These are phyloP conservation scores for Phoma herbarum DNA, from an alignment of 2,329 filamentous ascomycete genomes.

Conservation along the genomic window DNA sequence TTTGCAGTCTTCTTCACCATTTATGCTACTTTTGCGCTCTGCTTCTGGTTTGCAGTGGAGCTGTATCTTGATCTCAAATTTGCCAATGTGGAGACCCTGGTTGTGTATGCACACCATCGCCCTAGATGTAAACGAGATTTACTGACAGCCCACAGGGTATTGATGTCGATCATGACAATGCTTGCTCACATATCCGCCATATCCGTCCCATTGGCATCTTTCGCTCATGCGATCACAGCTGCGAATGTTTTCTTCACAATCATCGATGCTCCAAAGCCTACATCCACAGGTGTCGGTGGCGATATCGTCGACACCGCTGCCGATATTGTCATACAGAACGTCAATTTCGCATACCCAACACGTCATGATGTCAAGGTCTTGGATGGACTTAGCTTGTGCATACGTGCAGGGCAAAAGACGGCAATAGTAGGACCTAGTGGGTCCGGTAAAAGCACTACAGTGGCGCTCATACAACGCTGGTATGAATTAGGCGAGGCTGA, in stretches of 20 bases:
- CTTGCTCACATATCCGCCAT: conserved; percentile 28
- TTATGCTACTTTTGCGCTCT: conserved; percentile 38
- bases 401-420: conserved; percentile 90
- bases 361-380: conserved; percentile 86
- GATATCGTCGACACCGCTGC: conserved; percentile 22
- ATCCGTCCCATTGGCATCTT: conserved; percentile 31
- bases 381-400: conserved; percentile 76
- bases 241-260: conserved; percentile 35
- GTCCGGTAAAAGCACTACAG: conserved; percentile 91
- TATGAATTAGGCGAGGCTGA: conserved; percentile 66
- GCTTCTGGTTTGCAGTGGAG: conserved; percentile 40
- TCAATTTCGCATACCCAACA: conserved; percentile 39
- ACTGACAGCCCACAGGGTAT: conserved; percentile 26
- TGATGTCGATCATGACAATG: conserved; percentile 38
- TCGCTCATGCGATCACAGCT: conserved; percentile 28
- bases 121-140: neutral
- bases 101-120: conserved; percentile 26
- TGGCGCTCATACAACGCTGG: conserved; percentile 88
- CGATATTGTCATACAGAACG: conserved; percentile 33
- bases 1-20: conserved; percentile 35
- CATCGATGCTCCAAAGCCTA: conserved; percentile 37
- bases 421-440: conserved; percentile 92
- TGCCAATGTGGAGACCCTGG: conserved; percentile 26
- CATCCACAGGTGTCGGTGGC: conserved; percentile 20
- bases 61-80: conserved; percentile 28